Evolutionary conservation across 306 rosid genomes (phyloP).

Genomic region (Lathyrus aphaca): DNA sequence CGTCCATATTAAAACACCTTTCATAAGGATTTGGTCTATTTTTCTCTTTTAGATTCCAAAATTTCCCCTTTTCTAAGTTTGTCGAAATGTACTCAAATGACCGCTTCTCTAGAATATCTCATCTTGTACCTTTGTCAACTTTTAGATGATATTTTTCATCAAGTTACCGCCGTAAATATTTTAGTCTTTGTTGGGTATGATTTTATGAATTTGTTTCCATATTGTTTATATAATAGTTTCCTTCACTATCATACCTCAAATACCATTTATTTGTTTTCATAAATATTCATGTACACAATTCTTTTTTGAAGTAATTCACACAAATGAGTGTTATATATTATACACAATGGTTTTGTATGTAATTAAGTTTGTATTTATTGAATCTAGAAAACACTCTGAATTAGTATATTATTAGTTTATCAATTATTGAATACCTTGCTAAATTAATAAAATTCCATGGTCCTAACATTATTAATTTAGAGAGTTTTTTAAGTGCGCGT

Average conservation of each 20-base stretch:
- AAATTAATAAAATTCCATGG: not conserved
- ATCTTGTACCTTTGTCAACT: not conserved
- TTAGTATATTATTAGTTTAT: not conserved
- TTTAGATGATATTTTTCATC: not conserved
- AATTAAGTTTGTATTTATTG: not conserved
- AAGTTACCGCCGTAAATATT: not conserved
- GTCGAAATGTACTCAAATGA: not conserved
- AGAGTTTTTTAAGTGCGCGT: not conserved
- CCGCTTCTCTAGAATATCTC: not conserved
- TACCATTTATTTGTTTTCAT: not conserved
- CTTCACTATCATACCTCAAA: not conserved
- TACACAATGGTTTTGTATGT: conserved; percentile 3
- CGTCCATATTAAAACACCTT: not conserved
- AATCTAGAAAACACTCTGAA: not conserved
- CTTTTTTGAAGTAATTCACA: not conserved
- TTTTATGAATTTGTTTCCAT: not conserved
- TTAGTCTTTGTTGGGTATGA: not conserved
- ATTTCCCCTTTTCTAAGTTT: not conserved
- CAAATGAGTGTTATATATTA: not conserved
- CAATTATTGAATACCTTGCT: not conserved
- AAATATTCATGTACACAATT: not conserved
- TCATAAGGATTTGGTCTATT: not conserved
- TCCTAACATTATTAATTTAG: not conserved
- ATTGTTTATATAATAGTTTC: not conserved
- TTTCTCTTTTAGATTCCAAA: not conserved